Evolutionary conservation across 2,329 filamentous ascomycete species (phyloP).

Genomic region (Phialocephala subalpina): DNA sequence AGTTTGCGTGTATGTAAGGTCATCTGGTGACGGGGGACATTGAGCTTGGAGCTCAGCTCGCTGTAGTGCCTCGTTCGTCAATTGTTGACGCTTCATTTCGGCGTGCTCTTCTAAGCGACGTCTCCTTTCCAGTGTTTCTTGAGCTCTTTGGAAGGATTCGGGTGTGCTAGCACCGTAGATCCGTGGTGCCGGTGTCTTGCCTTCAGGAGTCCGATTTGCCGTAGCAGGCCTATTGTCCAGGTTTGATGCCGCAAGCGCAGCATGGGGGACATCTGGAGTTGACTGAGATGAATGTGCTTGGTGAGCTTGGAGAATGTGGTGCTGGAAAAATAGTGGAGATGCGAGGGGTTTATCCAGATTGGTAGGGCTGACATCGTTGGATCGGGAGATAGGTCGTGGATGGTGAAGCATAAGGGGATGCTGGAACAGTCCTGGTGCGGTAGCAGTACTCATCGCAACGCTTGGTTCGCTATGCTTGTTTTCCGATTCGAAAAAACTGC

Average conservation of each 20-base stretch:
- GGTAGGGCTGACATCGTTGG: slow-evolving; percentile 36
- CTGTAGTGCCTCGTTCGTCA: slow-evolving; percentile 21
- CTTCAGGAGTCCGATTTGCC: slow-evolving; percentile 53
- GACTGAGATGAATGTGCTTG: slow-evolving; percentile 36
- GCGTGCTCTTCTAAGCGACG: slow-evolving; percentile 47
- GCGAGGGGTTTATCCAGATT: slow-evolving; percentile 35
- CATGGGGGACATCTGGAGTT: slow-evolving; percentile 36
- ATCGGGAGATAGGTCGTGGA: slow-evolving; percentile 33
- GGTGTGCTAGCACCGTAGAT: slow-evolving; percentile 50
- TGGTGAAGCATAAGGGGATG: slow-evolving; percentile 27
- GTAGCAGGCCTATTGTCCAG: slow-evolving; percentile 57
- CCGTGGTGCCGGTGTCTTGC: slow-evolving; percentile 46
- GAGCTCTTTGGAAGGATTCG: slow-evolving; percentile 50
- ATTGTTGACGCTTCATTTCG: slow-evolving; percentile 43
- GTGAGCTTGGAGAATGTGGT: slow-evolving; percentile 36
- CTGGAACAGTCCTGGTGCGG: slow-evolving; percentile 62
- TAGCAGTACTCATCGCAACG: slow-evolving; percentile 67
- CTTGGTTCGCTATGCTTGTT: slow-evolving; percentile 72
- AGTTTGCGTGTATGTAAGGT: slow-evolving; percentile 46
- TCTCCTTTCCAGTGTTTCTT: slow-evolving; percentile 42
- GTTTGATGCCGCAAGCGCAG: slow-evolving; percentile 42
- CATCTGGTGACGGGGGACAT: slow-evolving; percentile 57
- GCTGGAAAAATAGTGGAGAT: slow-evolving; percentile 42
- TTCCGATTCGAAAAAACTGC: slow-evolving; percentile 62
- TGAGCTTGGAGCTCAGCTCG: slow-evolving; percentile 42